Conservation (phyloP, 75 land plant genomes). For the Azolla pinnata region DNA sequence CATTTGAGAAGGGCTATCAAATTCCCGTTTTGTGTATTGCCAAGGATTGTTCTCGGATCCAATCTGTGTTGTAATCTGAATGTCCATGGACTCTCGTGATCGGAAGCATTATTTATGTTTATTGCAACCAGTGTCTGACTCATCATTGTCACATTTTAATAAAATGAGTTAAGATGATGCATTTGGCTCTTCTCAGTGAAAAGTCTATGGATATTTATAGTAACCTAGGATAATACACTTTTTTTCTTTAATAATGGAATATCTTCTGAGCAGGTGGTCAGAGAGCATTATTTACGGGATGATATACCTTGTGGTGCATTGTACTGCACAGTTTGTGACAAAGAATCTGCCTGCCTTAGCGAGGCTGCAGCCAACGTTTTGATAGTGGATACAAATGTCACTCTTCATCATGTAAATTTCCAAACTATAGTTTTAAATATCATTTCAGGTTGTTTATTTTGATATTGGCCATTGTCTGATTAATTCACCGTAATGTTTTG, state of each 20-base stretch:
- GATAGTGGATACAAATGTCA: constrained; percentile 86
- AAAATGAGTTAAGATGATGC: neutral
- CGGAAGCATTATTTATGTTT: neutral
- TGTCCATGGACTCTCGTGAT: too few species aligned
- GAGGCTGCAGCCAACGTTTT: constrained; percentile 36
- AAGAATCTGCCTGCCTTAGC: constrained; percentile 42
- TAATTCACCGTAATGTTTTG: neutral
- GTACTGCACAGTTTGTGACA: constrained; percentile 48
- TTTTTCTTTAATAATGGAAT: neutral
- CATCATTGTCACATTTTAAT: neutral
- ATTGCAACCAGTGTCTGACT: neutral
- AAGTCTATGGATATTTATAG: neutral
- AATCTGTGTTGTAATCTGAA: too few species aligned
- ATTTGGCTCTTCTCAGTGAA: neutral
- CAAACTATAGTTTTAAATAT: neutral
- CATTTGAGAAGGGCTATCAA: too few species aligned
- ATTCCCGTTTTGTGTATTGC: too few species aligned
- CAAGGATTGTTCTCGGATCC: too few species aligned
- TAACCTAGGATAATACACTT: neutral
- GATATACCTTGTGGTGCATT: constrained; percentile 80
- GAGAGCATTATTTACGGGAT: constrained; percentile 81
- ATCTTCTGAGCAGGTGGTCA: constrained; percentile 44
- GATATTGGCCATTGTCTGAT: too few species aligned
- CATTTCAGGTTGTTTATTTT: too few species aligned
- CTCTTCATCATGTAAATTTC: constrained; percentile 59